These are phyloP conservation scores for Podospora bellae-mahoneyi DNA, from an alignment of 495 filamentous ascomycete species.

Conservation along the genomic window DNA sequence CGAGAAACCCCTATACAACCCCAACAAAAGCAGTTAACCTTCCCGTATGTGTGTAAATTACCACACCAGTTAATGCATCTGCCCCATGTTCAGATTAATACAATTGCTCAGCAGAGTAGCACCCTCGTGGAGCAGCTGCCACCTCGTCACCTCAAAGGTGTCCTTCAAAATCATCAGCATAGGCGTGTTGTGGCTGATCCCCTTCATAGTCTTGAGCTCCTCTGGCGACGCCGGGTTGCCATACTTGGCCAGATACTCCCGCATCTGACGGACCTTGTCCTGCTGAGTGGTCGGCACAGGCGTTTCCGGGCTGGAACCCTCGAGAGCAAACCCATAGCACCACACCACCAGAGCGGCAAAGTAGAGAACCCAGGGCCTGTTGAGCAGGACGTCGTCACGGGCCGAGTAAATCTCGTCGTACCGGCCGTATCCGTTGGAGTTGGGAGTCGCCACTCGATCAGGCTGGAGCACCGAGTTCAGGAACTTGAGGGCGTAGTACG, in stretches of 20 bases:
- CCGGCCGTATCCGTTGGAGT: constrained; percentile 32
- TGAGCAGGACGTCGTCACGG: constrained; percentile 83
- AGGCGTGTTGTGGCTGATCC: constrained; percentile 79
- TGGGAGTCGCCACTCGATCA: constrained; percentile 37
- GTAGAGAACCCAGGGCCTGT: constrained; percentile 96
- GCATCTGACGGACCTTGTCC: constrained; percentile 75
- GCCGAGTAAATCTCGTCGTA: constrained; percentile 62
- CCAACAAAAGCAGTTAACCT: not conserved
- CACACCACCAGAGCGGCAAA: constrained; percentile 89
- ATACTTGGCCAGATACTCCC: constrained; percentile 67
- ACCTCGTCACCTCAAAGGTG: constrained; percentile 76
- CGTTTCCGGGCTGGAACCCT: constrained; percentile 61
- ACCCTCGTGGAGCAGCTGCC: constrained; percentile 90
- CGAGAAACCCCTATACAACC: not conserved
- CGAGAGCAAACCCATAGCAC: constrained; percentile 91
- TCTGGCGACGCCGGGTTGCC: constrained; percentile 75
- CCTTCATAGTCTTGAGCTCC: constrained; percentile 69
- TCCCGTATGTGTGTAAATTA: too few species aligned
- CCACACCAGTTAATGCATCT: constrained; percentile 7
- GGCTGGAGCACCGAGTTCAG: constrained; percentile 73
- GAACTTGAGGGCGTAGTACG: constrained; percentile 90
- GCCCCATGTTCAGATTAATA: constrained; percentile 53
- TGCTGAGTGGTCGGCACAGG: constrained; percentile 53
- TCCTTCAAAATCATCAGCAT: constrained; percentile 78
- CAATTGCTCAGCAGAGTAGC: constrained; percentile 76